phyloP scores from a whole-genome alignment of 139 green algal species.

The Zygnema circumcarinatum region DNA sequence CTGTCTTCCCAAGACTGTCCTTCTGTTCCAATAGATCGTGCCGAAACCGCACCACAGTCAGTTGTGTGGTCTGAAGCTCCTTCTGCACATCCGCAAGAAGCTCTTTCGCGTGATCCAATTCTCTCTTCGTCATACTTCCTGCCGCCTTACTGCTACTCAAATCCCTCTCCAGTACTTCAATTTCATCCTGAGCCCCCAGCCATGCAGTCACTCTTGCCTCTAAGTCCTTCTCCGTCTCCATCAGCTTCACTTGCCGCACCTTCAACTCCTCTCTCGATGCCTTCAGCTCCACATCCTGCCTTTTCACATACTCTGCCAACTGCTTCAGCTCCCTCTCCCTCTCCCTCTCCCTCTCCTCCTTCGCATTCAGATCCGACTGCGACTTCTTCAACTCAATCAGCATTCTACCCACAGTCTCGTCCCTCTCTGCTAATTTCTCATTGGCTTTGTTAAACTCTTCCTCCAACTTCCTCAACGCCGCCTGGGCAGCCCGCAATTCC shows the following conservation, averaged over 20 bases:
- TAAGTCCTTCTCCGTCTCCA: conserved; percentile 40
- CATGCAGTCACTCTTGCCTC: not conserved
- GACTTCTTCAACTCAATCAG: conserved; percentile 18
- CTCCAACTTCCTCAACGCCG: conserved; percentile 8
- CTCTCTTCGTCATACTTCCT: not conserved
- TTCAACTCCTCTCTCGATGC: conserved; percentile 8
- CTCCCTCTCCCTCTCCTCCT: conserved; percentile 9
- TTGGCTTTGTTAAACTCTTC: conserved; percentile 38
- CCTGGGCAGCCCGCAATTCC: conserved; percentile 4
- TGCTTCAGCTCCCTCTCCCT: conserved; percentile 27
- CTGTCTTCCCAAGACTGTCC: conserved; percentile 5
- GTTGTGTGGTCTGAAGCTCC: conserved; percentile 26
- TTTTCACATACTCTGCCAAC: conserved; percentile 1
- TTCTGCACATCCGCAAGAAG: conserved; percentile 44
- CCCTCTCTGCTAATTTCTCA: conserved; percentile 11
- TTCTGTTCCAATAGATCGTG: conserved; percentile 11
- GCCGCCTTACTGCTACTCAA: not conserved
- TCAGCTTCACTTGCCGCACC: not conserved
- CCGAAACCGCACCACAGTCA: not conserved
- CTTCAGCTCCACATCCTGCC: conserved; percentile 35
- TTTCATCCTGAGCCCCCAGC: conserved; percentile 32
- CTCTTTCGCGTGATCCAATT: conserved; percentile 22
- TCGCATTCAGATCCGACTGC: not conserved
- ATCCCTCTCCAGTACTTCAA: conserved; percentile 35
- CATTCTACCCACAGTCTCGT: conserved; percentile 3